Evolutionary conservation across 176 grass and related monocot species (phyloP), one percentile per base, ranked within the genome.

Genomic region (Saccharum spontaneum): DNA sequence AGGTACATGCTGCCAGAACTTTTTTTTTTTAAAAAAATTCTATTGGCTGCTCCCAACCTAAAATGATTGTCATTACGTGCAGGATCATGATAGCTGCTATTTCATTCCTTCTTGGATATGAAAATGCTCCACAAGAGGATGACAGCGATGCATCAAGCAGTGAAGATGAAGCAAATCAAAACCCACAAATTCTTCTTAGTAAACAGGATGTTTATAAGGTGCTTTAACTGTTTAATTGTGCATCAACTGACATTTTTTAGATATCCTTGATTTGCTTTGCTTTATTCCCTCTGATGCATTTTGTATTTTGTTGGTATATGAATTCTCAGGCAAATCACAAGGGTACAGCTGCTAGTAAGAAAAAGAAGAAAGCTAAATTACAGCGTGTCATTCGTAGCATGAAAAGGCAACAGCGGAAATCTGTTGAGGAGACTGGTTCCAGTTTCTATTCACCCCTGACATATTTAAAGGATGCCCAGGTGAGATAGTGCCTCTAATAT

Each of bases 331-430:
- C 96, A 90, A 89, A 92, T 77, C 84, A 95, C 75, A 95, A 95
- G 61, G 96, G 96, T 36, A 95, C 96, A 28, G 24, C 36, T 86
- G 87, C 96, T 43, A 98, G 93, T 86, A 98, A 95, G 89, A 98
- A 98, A 92, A 98, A 95, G 84, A 98, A 98, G 93, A 93, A 95
- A 71, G 93, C 96, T 72, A 98, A 98, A 90, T 89, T 98, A 64
- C 86, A 98, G 74, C 89, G 93, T 38, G 91, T 89, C 16, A 50
- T 98, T 39, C 93, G 96, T 73, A 98, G 91, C 84, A 94, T 98
- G 89, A 98, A 98, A 91, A 98, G 83, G 75, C 96, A 94, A 48
- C 93, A 98, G 76, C 73, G 86, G 17, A 92, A 95, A 87, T 83
- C 95, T 81, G 79, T 75, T 37, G 89, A 90, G 16, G 83, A 88